Evolutionary conservation across 345 rosid genomes (phyloP), one percentile per base, ranked within the genome.

Genomic region (Citrus inodora): DNA sequence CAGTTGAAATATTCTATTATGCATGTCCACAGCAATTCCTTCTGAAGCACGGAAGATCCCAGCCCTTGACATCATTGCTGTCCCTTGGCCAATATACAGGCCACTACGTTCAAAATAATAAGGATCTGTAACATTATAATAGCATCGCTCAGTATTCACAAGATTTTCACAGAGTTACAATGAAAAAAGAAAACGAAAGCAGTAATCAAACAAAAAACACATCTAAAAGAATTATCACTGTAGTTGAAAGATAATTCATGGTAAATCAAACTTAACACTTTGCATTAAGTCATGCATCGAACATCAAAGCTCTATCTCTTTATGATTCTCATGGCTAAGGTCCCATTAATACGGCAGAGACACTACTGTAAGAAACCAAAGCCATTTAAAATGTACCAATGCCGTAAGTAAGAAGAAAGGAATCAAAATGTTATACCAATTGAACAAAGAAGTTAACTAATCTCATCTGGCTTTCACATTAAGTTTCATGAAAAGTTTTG

Each of bases 1-100:
- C 81, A 96, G 85, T 79, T 79, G 84, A 83, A 90, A 96, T 72
- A 96, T 92, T 78, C 86, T 87, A 81, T 87, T 87, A 68, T 64
- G 89, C 97, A 96, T 89, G 78, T 92, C 93, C 78, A 96, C 94
- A 64, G 97, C 97, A 83, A 94, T 80, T 86, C 99, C 99, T 79
- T 85, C 77, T 48, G 87, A 48, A 82, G 84, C 94, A 70, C 98
- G 98, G 78, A 96, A 96, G 83, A 92, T 87, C 79, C 99, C 95
- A 82, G 98, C 93, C 80, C 98, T 92, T 69, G 99, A 94, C 89
- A 96, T 85, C 91, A 85, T 89, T 75, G 95, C 42, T 75, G 79
- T 90, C 81, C 99, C 99, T 92, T 89, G 95, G 77, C 98, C 98
- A 81, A 96, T 90, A 85, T 92, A 96, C 68, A 96, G 85, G 80